These are phyloP conservation scores for Tritrichomonas foetus DNA, from an alignment of 208 protist genomes.

Conservation along the genomic window DNA sequence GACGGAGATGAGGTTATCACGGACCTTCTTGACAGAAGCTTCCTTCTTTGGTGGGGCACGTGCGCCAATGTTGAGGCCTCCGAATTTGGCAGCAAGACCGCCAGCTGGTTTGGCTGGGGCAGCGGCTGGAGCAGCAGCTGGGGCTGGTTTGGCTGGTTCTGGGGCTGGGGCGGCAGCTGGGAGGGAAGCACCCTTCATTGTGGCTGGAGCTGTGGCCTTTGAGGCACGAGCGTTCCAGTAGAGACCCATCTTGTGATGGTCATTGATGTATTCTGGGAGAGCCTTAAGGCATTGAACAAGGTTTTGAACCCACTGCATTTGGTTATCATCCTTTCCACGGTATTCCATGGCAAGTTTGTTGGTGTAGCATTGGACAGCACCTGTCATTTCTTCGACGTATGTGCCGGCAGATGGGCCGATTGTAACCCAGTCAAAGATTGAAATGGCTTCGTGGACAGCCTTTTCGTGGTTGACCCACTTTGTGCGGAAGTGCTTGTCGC, in stretches of 20 bases:
- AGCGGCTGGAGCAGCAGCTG: not conserved
- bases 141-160: not conserved
- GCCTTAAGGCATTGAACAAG: not conserved
- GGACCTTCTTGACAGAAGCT: not conserved
- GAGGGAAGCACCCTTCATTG: not conserved
- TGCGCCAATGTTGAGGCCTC: not conserved
- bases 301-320: not conserved
- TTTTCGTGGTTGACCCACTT: not conserved
- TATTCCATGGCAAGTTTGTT: conserved; percentile 18
- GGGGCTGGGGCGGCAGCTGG: not conserved
- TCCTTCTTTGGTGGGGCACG: not conserved
- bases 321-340: conserved; percentile 6
- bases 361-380: not conserved
- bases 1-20: not conserved
- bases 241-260: conserved; percentile 25
- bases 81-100: not conserved
- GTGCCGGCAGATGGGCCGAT: not conserved
- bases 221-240: not conserved
- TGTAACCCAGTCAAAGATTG: not conserved
- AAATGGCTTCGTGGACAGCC: not conserved
- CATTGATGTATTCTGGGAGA: conserved; percentile 34
- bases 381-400: conserved; percentile 25
- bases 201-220: not conserved
- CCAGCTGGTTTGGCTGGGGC: not conserved
- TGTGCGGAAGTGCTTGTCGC: not conserved